These are phyloP conservation scores for Ceraceosorus guamensis DNA, from an alignment of 1,284 basidiomycete genomes.

Conservation along the genomic window DNA sequence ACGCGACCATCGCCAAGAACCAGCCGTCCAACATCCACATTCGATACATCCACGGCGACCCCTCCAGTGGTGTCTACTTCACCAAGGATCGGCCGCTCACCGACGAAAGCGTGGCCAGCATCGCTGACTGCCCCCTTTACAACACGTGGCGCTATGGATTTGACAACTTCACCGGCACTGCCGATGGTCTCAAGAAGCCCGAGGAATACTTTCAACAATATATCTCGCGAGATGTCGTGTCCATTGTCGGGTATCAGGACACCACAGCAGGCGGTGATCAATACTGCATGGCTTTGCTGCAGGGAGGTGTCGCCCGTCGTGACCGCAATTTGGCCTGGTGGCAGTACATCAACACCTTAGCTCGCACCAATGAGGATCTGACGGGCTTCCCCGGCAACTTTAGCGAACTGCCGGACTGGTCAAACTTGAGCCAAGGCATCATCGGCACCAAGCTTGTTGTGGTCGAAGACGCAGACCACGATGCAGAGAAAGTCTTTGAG, in stretches of 20 bases:
- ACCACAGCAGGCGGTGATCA: conserved; percentile 28
- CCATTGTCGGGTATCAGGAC: conserved; percentile 40
- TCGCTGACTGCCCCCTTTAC: conserved; percentile 24
- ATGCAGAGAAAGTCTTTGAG: conserved; percentile 34
- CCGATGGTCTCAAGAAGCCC: conserved; percentile 20
- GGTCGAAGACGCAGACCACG: conserved; percentile 34
- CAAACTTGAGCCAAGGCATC: conserved; percentile 14
- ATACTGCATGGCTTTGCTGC: conserved; percentile 43
- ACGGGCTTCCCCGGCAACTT: conserved; percentile 30
- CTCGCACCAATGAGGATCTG: conserved; percentile 29
- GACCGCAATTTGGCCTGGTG: conserved; percentile 45
- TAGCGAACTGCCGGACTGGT: conserved; percentile 36
- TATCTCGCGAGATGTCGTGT: conserved; percentile 36
- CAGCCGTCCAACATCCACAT: conserved; percentile 17
- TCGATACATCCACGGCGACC: conserved; percentile 42
- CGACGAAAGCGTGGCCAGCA: conserved; percentile 17
- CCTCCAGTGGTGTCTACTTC: conserved; percentile 35
- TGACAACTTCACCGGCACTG: conserved; percentile 30
- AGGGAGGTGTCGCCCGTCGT: conserved; percentile 33
- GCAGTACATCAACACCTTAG: conserved; percentile 43
- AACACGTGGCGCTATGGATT: conserved; percentile 47
- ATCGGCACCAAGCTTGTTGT: conserved; percentile 34
- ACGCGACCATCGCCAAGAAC: conserved; percentile 34
- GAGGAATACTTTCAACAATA: conserved; percentile 34
- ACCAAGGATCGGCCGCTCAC: conserved; percentile 29